Evolutionary conservation across 75 land plant genomes (phyloP), one percentile per base, ranked within the genome.

Genomic region (Pinus tabuliformis): DNA sequence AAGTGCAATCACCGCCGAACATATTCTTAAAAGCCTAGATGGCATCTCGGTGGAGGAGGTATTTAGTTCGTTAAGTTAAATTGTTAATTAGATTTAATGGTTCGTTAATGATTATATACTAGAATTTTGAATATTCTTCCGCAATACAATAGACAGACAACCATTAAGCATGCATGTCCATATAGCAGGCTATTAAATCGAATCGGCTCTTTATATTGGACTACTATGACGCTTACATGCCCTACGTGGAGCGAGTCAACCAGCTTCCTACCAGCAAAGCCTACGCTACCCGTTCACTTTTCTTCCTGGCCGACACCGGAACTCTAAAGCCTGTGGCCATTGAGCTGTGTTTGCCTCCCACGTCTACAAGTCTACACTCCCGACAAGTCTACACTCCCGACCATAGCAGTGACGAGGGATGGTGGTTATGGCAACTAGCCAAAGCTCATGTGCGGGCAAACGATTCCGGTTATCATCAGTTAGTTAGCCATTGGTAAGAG

Each of bases 211-310:
- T 83, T 80, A 85, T 93, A 58, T 37, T 93, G 33, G 88, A 91
- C 60, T 86, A 93, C 79, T 87, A 93, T 66, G 93, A 91, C 58
- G n/a, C 73, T 5, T 26, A 85, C 59, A 86, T 90, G 83, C 91
- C 93, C 26, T 89, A 84, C 57, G 59, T 93, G 17, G 68, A 80
- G 7, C 76, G 78, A 16, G 86, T 93, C 70, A 93, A 93, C 74
- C 26, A 78, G 11, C 84, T 59, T 5, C 21, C 18, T 6, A n/a
- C 21, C 0, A 54, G 57, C 24, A 75, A 77, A 54, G 62, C 65
- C 0, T 86, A 86, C 65, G 88, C 88, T 9, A 71, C 77, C 30
- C 74, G 88, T 4, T 80, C 88, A 12, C 18, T 86, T 37, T 56
- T 80, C 15, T 84, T 83, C 58, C 61, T 86, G 37, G 77, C 74